Base-by-base conservation (phyloP, 805 yeast genomes). In the Myxozyma udenii region DNA sequence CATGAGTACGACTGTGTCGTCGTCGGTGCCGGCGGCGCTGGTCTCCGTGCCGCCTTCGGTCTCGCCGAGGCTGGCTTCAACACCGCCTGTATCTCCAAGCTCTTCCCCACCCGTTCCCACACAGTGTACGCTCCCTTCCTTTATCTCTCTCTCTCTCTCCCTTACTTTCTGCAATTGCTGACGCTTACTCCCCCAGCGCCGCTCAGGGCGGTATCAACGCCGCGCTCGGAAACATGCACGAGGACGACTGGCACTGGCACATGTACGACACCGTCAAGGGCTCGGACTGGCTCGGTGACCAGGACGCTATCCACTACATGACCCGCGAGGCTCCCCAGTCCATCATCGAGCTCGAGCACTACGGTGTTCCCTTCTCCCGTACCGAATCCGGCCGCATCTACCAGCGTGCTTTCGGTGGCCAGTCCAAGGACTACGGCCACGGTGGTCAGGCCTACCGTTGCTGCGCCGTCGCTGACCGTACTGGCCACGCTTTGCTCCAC, bases 161-260 rank as follows among this genome's bases (percentile, higher is more conserved):
- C 21, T 16, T n/a, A 25, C 6, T 14, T 30, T 23, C 16, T 16
- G 26, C 19, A n/a, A 25, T 40, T 40, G 18, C 43, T 40, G 14
- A 40, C 18, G n/a, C 11, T 16, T 33, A 16, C 14, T 44, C 35
- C 43, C 33, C 33, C 9, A 28, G 33, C 48, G 98, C 98, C 51
- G 98, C 98, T 46, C 98, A 91, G 74, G 98, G 98, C 74, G 98
- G 98, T 76, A 93, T 91, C 74, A 91, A 91, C 67, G 98, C 98
- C 62, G 98, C 98, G 26, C 78, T 91, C 61, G 98, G 98, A 63
- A 91, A 91, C 78, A 91, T 91, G 96, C 98, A 93, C 76, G 78
- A 80, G 63, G 98, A 91, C 72, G 90, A 90, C 76, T 91, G 98
- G 98, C 95, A 87, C 73, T 93, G 98, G 97, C 98, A 91, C 73